Base-by-base conservation (phyloP, 2,329 filamentous ascomycete species). In the Trichoderma gracile region DNA sequence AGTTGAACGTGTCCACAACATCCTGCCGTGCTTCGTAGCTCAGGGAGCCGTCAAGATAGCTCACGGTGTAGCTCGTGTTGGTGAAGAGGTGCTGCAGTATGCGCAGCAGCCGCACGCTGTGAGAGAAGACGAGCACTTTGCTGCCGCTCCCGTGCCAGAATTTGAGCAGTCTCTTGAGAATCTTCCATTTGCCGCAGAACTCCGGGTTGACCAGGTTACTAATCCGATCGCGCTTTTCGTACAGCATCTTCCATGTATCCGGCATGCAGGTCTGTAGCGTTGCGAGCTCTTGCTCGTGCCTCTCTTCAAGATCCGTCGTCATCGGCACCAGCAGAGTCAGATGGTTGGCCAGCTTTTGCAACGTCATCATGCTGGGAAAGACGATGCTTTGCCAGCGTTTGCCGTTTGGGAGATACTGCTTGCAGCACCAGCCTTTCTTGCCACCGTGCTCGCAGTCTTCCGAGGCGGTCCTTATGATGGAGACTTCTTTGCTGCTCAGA, bases 161-260 rank as follows among this genome's bases (percentile, higher is more conserved):
- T 63, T 88, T 89, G 7, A 99, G 83, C 4, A 99, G 80, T 70
- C 92, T 93, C 74, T 89, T 91, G 33, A 99, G 76, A 1, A 99
- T 87, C 73, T 92, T 93, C 95, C 95, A 99, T 77, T 99, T 99
- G 3, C 95, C 95, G 72, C 95, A 99, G 69, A 93, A 97, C 64
- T 96, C 90, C 0, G 92, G 89, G 70, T 97, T 93, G 1, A 93
- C 89, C 57, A 93, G 89, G 70, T 89, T 90, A 57, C 91, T 78
- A 65, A 98, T 89, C 9, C 87, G 91, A 70, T 97, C 92, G 49
- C 92, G 85, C 21, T 89, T 86, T 12, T 81, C 80, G 72, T 93
- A 95, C 0, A 97, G 80, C 21, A 87, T 79, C 71, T 87, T 81
- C 91, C 92, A 97, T 2, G 82, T 80, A 42, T 89, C 81, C 0